These are phyloP conservation scores for Fonsecaea monophora DNA, from an alignment of 2,329 filamentous ascomycete genomes.

Conservation along the genomic window DNA sequence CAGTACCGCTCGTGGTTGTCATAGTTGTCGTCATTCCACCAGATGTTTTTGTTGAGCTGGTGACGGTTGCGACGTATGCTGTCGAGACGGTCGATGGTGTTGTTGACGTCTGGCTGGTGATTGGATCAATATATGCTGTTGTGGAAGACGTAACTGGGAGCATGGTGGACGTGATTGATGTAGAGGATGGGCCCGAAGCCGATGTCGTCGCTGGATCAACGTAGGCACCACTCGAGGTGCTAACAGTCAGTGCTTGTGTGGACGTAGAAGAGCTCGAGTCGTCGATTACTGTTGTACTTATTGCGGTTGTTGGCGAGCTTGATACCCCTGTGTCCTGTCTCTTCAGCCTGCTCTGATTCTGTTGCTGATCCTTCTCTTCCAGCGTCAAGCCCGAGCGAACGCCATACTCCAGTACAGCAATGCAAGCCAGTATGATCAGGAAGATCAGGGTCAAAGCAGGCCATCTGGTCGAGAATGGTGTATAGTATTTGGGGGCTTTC, in stretches of 20 bases:
- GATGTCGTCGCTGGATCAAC: neutral
- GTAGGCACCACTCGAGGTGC: neutral
- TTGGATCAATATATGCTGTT: neutral
- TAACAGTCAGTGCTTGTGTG: neutral
- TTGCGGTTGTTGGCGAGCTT: neutral
- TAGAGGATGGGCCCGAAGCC: neutral
- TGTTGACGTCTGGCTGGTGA: neutral
- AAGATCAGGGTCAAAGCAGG: conserved; percentile 15
- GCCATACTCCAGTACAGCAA: conserved; percentile 13
- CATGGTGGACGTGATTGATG: neutral
- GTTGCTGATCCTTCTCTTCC: conserved; percentile 13
- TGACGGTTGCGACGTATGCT: neutral
- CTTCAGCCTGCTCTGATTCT: conserved; percentile 6
- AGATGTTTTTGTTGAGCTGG: neutral
- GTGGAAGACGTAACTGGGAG: neutral
- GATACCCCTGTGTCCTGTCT: neutral
- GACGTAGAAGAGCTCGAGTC: neutral
- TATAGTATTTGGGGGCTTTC: conserved; percentile 5
- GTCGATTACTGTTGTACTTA: neutral
- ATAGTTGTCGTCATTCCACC: neutral
- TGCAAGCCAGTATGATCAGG: conserved; percentile 10
- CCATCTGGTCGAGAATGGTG: conserved; percentile 18
- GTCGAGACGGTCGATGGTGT: neutral
- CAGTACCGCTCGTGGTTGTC: neutral
- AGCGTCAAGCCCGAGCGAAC: conserved; percentile 5